Conservation (phyloP, 371 early-diverging fungal species). For the Actinomucor elegans region DNA sequence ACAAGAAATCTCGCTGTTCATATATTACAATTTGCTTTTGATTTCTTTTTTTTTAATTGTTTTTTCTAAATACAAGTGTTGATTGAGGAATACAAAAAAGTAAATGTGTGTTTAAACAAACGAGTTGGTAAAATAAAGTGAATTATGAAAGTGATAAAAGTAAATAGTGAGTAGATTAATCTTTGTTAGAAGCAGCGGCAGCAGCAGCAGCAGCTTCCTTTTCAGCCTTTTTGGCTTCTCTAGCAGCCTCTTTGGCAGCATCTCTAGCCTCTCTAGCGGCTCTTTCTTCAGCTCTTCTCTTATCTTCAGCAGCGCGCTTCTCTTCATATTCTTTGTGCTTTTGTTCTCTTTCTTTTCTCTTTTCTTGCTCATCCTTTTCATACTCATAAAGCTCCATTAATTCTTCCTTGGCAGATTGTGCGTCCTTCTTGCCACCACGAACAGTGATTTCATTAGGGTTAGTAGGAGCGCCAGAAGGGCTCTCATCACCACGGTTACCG, state of each 20-base stretch:
- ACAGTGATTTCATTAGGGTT: constrained; percentile 68
- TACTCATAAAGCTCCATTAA: constrained; percentile 76
- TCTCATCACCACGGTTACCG: constrained; percentile 47
- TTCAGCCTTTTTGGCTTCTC: constrained; percentile 18
- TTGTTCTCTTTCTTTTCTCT: constrained; percentile 45
- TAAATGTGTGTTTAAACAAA: no score
- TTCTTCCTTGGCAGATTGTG: constrained; percentile 72
- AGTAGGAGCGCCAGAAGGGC: constrained; percentile 26
- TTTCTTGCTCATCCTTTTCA: constrained; percentile 64
- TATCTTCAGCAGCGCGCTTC: constrained; percentile 34
- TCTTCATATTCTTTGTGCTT: constrained; percentile 38
- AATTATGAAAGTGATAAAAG: no score
- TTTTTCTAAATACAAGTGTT: no score
- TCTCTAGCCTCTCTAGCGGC: constrained; percentile 31
- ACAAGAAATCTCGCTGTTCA: no score
- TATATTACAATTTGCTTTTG: no score
- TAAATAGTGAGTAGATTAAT: constrained; percentile 7
- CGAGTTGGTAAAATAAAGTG: no score
- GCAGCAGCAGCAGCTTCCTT: constrained; percentile 16
- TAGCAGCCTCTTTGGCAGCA: constrained; percentile 21
- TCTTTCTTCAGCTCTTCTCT: constrained; percentile 69
- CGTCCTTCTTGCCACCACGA: constrained; percentile 76
- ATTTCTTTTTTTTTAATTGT: no score
- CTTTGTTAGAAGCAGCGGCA: constrained; percentile 5
- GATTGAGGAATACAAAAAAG: no score